Evolutionary conservation across 1,284 basidiomycete genomes (phyloP).

Genomic region (Retiboletus fuscus): DNA sequence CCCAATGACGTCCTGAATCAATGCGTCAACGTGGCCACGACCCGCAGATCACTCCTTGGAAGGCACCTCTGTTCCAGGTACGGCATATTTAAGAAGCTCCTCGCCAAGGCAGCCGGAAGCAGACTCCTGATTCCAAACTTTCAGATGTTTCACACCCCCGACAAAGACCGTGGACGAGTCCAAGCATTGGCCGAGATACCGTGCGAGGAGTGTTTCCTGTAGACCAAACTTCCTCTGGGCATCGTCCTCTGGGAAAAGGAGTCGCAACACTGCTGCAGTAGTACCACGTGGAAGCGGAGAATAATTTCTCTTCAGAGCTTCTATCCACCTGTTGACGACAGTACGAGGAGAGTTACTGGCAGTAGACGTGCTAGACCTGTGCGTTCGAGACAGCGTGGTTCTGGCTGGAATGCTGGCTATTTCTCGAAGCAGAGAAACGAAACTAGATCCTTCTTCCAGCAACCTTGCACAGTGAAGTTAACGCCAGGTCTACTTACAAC

Average conservation of each 20-base stretch:
- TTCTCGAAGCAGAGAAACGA: slow-evolving; percentile 59
- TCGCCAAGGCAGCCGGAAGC: slow-evolving; percentile 76
- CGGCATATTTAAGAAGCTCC: slow-evolving; percentile 62
- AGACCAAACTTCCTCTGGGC: slow-evolving; percentile 75
- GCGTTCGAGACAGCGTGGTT: slow-evolving; percentile 35
- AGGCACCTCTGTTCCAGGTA: slow-evolving; percentile 37
- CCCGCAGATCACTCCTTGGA: slow-evolving; percentile 1
- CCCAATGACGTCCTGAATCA: slow-evolving; percentile 44
- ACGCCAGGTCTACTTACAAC: slow-evolving; percentile 51
- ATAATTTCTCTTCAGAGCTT: slow-evolving; percentile 56
- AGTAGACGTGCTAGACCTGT: slow-evolving; percentile 34
- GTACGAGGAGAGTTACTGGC: slow-evolving; percentile 49
- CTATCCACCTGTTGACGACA: slow-evolving; percentile 62
- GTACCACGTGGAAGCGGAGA: slow-evolving; percentile 62
- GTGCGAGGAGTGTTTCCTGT: slow-evolving; percentile 75
- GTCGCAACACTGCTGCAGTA: slow-evolving; percentile 68
- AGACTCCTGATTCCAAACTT: slow-evolving; percentile 62
- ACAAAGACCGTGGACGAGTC: slow-evolving; percentile 53
- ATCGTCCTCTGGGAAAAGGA: slow-evolving; percentile 88
- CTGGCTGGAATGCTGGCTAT: slow-evolving; percentile 53
- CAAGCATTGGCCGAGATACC: slow-evolving; percentile 64
- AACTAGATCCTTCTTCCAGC: slow-evolving; percentile 49
- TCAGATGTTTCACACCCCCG: slow-evolving; percentile 49
- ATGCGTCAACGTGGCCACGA: slow-evolving; percentile 24
- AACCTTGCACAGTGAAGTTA: slow-evolving; percentile 8